These are phyloP conservation scores for Xylaria longipes DNA, from an alignment of 495 filamentous ascomycete species.

Conservation along the genomic window DNA sequence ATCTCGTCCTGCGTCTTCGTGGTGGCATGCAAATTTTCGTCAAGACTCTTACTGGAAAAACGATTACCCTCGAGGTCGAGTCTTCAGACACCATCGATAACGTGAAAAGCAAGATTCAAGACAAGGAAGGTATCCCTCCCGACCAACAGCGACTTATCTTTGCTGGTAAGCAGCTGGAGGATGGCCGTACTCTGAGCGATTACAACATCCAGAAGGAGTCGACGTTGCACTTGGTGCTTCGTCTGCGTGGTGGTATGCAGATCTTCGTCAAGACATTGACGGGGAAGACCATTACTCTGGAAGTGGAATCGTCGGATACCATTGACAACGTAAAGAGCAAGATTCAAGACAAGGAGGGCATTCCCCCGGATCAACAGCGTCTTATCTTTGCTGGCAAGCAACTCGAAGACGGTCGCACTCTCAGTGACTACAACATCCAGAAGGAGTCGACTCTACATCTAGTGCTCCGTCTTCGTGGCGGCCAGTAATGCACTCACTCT, in stretches of 20 bases:
- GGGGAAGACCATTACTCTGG: conserved; percentile 90
- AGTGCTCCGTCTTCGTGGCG: conserved; percentile 87
- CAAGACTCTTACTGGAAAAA: conserved; percentile 86
- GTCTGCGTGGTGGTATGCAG: conserved; percentile 97
- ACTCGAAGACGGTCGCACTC: conserved; percentile 81
- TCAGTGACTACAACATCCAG: conserved; percentile 94
- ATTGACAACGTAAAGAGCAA: conserved; percentile 94
- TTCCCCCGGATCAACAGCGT: conserved; percentile 87
- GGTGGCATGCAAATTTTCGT: conserved; percentile 98
- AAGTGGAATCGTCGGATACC: conserved; percentile 87
- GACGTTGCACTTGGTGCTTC: conserved; percentile 95
- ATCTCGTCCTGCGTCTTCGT: conserved; percentile 95
- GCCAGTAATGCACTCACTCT: conserved; percentile 59
- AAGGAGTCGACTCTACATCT: conserved; percentile 90
- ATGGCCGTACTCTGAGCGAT: conserved; percentile 89
- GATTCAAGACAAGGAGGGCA: conserved; percentile 93
- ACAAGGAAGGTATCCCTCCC: conserved; percentile 99
- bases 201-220: conserved; percentile 99
- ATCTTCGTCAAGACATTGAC: conserved; percentile 95
- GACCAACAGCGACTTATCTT: conserved; percentile 99
- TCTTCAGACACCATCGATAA: conserved; percentile 93
- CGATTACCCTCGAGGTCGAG: conserved; percentile 91
- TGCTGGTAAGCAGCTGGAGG: conserved; percentile 82
- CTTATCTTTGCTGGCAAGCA: conserved; percentile 93
- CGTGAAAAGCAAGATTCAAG: conserved; percentile 93